Evolutionary conservation across 2,329 filamentous ascomycete genomes (phyloP).

Genomic region (Nannizziopsis barbatae): DNA sequence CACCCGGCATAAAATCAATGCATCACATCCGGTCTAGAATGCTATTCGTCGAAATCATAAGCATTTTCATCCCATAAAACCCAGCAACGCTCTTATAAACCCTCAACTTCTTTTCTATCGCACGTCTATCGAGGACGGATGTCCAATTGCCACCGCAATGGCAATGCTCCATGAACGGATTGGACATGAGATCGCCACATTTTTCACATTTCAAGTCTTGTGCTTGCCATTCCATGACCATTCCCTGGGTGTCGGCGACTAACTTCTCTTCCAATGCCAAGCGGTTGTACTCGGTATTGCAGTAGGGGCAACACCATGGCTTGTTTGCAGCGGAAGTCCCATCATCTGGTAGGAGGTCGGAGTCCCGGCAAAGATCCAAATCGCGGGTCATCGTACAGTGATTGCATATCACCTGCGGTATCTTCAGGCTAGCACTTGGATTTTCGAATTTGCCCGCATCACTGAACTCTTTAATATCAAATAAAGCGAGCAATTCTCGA

Average conservation of each 20-base stretch:
- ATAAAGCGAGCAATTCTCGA: constrained; percentile 77
- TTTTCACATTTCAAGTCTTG: constrained; percentile 85
- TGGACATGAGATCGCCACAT: constrained; percentile 55
- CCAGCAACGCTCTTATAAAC: constrained; percentile 65
- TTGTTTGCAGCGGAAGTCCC: constrained; percentile 26
- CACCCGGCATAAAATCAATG: not conserved
- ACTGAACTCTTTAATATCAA: constrained; percentile 91
- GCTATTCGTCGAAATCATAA: constrained; percentile 61
- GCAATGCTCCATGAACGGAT: constrained; percentile 96
- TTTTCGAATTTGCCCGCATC: constrained; percentile 79
- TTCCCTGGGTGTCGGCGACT: constrained; percentile 61
- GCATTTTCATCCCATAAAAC: constrained; percentile 71
- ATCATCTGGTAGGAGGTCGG: constrained; percentile 56
- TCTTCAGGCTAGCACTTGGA: constrained; percentile 61
- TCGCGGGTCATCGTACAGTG: constrained; percentile 84
- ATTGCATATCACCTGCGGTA: constrained; percentile 71
- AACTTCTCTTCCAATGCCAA: constrained; percentile 73
- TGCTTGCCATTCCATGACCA: constrained; percentile 68
- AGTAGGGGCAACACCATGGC: constrained; percentile 67
- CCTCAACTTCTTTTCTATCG: constrained; percentile 52
- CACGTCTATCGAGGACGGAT: constrained; percentile 55
- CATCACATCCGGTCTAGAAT: constrained; percentile 40
- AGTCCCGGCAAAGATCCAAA: constrained; percentile 83
- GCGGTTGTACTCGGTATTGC: constrained; percentile 63
- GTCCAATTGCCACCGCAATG: constrained; percentile 81